Evolutionary conservation across 345 rosid species (phyloP).

Genomic region (Camelina sativa): DNA sequence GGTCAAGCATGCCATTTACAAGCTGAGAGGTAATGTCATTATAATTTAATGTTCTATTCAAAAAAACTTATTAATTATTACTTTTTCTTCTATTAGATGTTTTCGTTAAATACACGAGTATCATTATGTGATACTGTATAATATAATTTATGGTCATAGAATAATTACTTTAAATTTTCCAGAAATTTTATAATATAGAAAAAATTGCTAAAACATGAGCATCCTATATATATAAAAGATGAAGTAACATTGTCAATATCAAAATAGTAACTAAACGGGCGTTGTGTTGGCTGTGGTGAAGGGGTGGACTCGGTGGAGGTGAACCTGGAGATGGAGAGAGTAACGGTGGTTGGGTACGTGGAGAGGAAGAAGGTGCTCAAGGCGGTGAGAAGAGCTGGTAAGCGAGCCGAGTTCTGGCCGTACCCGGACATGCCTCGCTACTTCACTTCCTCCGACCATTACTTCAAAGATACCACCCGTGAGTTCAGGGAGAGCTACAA

Average conservation of each 20-base stretch:
- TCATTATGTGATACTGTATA: background rate
- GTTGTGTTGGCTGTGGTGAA: constrained; percentile 32
- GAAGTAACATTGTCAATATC: background rate
- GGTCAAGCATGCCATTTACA: constrained; percentile 80
- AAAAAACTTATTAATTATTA: background rate
- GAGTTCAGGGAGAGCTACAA: constrained; percentile 90
- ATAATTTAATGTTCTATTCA: background rate
- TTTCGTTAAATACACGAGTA: background rate
- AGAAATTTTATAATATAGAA: background rate
- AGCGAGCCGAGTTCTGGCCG: constrained; percentile 96
- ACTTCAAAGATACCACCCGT: constrained; percentile 75
- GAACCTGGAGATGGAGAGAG: constrained; percentile 73
- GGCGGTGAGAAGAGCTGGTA: constrained; percentile 83
- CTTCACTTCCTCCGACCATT: constrained; percentile 68
- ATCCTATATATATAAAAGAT: background rate
- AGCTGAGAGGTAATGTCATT: constrained; percentile 68
- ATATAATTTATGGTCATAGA: background rate
- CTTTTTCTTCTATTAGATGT: background rate
- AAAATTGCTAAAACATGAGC: background rate
- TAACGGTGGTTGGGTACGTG: constrained; percentile 81
- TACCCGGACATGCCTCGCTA: constrained; percentile 79
- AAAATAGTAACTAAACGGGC: background rate
- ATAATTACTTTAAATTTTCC: background rate
- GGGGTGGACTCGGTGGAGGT: constrained; percentile 91
- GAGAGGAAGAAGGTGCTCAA: constrained; percentile 88